Base-by-base conservation (phyloP, 179 eudicot genomes). In the Amaranthus tricolor region DNA sequence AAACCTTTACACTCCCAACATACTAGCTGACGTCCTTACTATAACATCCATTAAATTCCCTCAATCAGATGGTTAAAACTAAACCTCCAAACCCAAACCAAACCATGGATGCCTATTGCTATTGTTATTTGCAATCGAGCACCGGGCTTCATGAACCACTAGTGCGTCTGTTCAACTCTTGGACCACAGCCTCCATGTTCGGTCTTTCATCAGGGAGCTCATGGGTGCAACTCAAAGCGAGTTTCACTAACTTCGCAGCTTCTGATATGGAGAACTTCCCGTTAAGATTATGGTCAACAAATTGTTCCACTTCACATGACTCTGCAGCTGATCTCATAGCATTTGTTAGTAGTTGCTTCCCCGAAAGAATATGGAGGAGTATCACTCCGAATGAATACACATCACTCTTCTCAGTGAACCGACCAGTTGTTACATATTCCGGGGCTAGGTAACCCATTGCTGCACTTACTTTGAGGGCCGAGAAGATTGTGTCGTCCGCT, bases 371-470 rank as follows among this genome's bases (percentile, higher is more conserved):
- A 63, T 94, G 96, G 20, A 94, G 84, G 61, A 92, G 76, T 61
- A 92, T 76, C 74, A 92, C 89, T 0, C 98, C 98, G 17, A 88
- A 94, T 19, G 98, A 88, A 51, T 89, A 94, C 5, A 92, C 81
- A 56, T 94, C 97, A 14, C 96, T 92, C 82, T 90, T 90, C 54
- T 90, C 96, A 5, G 98, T 94, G 81, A 92, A 92, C 16, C 88
- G 76, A 67, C 98, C 97, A 0, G 95, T 92, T 72, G 88, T 90
- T 54, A 90, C 83, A 86, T 94, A 94, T 74, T 94, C 98, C 0
- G 98, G 98, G 5, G 97, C 96, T 21, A 94, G 76, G 77, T 94
- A 94, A 55, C 98, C 98, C 98, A 92, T 94, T 16, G 96, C 98
- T 11, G 98, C 98, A 51, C 97, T 92, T 9, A 83, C 80, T 81